These are phyloP conservation scores for Aspergillus sergii DNA, from an alignment of 2,329 filamentous ascomycete genomes.

Conservation along the genomic window DNA sequence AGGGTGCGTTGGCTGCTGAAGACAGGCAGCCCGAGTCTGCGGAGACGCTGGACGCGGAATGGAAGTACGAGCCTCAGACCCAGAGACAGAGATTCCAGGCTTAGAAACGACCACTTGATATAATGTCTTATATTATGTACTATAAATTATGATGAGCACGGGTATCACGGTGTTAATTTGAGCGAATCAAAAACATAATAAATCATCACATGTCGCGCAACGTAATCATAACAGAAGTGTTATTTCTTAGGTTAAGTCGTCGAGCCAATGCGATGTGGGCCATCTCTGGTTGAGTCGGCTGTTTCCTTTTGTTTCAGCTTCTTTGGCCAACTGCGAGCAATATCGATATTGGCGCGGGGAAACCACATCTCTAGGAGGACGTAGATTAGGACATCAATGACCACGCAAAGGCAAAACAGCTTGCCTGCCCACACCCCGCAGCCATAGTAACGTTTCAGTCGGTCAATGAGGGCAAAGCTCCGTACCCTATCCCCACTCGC, in stretches of 20 bases:
- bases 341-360: constrained; percentile 82
- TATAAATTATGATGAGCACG: constrained; percentile 9
- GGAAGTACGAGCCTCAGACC: constrained; percentile 31
- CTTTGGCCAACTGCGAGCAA: constrained; percentile 88
- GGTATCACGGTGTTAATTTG: constrained; percentile 9
- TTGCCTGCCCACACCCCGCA: constrained; percentile 99
- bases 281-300: neutral
- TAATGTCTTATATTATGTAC: constrained; percentile 2
- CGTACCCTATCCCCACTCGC: constrained; percentile 72
- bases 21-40: constrained; percentile 34
- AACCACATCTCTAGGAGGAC: constrained; percentile 85
- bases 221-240: neutral
- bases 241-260: constrained; percentile 1
- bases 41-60: constrained; percentile 27
- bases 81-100: constrained; percentile 21
- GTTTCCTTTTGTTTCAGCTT: constrained; percentile 51
- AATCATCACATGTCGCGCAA: neutral
- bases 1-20: constrained; percentile 33
- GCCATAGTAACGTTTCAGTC: constrained; percentile 93
- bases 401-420: constrained; percentile 89
- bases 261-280: constrained; percentile 9
- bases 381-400: constrained; percentile 91
- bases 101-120: neutral
- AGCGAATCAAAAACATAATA: neutral
- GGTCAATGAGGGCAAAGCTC: constrained; percentile 90